Percentiles rank a stretch among this genome's conserved stretches.
phyloP scores from a whole-genome alignment of 2,329 filamentous ascomycete genomes.

The Lasiodiplodia citricola region DNA sequence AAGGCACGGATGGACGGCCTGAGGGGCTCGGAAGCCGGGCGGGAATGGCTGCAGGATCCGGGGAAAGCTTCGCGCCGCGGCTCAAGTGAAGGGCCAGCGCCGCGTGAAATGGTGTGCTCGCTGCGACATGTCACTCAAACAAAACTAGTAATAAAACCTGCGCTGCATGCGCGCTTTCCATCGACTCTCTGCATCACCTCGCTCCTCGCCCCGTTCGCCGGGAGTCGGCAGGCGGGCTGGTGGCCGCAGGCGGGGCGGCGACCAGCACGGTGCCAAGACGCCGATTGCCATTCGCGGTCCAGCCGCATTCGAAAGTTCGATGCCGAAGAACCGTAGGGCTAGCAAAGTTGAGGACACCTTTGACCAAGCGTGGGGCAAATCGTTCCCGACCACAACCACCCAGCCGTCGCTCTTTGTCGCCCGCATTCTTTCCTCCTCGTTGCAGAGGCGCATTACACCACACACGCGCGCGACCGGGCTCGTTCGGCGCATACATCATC shows the following conservation, averaged over 20 bases:
- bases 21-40: slow-evolving; percentile 3
- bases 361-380: slow-evolving; percentile 25
- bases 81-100: slow-evolving; percentile 7
- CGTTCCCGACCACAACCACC: slow-evolving; percentile 1
- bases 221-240: not conserved
- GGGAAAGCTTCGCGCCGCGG: slow-evolving; percentile 11
- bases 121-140: slow-evolving; percentile 4
- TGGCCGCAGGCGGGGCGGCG: not conserved
- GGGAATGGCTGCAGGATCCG: slow-evolving; percentile 15
- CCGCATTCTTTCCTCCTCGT: slow-evolving; percentile 1
- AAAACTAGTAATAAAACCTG: slow-evolving; percentile 5
- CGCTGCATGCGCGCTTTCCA: not conserved
- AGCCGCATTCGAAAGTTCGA: slow-evolving; percentile 15
- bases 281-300: slow-evolving; percentile 17
- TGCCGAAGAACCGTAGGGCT: slow-evolving; percentile 24
- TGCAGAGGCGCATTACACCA: not conserved
- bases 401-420: slow-evolving; percentile 16
- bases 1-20: slow-evolving; percentile 2
- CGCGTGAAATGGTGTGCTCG: slow-evolving; percentile 13
- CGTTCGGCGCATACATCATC: slow-evolving; percentile 24
- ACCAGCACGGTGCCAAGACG: slow-evolving; percentile 8
- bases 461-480: slow-evolving; percentile 5
- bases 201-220: not conserved
- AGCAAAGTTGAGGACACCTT: slow-evolving; percentile 26
- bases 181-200: not conserved